Conservation (phyloP, 768 basidiomycete species). For the Filobasidium floriforme region DNA sequence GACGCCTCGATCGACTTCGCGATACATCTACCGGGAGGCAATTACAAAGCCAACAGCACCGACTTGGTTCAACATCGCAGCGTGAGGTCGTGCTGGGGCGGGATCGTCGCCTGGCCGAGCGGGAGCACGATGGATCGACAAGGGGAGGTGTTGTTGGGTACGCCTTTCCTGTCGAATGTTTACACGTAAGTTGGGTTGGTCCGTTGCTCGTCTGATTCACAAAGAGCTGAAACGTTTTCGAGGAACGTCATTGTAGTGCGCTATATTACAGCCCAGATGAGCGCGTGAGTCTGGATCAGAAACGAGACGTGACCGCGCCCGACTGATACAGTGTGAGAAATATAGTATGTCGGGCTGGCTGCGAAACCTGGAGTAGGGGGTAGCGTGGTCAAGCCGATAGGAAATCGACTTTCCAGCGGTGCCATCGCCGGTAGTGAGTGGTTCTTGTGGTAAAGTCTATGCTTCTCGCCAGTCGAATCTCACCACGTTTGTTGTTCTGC, state of each 20-base stretch:
- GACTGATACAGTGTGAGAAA: not conserved
- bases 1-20: conserved; percentile 34
- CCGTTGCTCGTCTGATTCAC: not conserved
- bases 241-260: not conserved
- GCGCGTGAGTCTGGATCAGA: not conserved
- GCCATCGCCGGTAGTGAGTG: conserved; percentile 31
- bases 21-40: conserved; percentile 26
- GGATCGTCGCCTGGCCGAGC: conserved; percentile 36
- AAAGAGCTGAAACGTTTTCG: not conserved
- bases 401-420: conserved; percentile 21
- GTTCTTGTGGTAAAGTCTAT: not conserved
- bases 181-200: conserved; percentile 33
- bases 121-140: conserved; percentile 32
- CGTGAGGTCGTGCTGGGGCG: conserved; percentile 31
- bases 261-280: not conserved
- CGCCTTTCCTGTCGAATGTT: conserved; percentile 38
- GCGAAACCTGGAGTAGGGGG: conserved; percentile 35
- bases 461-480: not conserved
- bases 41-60: conserved; percentile 33
- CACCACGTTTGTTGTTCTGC: conserved; percentile 45
- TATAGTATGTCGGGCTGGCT: conserved; percentile 37
- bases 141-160: conserved; percentile 39
- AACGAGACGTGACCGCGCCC: too few relatives aligned
- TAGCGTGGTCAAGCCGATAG: conserved; percentile 28
- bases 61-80: conserved; percentile 30